A percentile compares a stretch with the other conserved stretches of the same genome.
Conservation (phyloP, 345 rosid species). For the Eucalyptus victrix region DNA sequence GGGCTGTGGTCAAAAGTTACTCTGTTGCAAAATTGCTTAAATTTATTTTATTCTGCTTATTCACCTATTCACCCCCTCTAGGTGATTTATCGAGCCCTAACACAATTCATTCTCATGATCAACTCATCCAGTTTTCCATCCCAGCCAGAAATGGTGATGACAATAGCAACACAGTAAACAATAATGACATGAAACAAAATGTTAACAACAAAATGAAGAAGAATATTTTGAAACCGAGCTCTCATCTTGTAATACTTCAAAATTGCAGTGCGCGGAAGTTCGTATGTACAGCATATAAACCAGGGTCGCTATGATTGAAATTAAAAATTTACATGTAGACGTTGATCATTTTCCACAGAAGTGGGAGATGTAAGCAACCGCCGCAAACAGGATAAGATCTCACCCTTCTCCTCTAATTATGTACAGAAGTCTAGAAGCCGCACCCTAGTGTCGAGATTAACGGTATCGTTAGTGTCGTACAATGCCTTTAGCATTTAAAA, state of each 20-base stretch:
- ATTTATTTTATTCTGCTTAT: too few species aligned
- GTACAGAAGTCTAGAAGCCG: background rate
- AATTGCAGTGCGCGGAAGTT: background rate
- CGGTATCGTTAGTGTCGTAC: background rate
- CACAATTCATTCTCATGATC: background rate
- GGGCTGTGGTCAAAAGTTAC: too few species aligned
- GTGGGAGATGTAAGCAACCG: background rate
- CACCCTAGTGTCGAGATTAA: background rate
- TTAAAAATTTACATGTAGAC: background rate
- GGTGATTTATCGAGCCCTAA: too few species aligned
- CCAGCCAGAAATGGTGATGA: background rate
- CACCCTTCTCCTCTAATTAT: background rate
- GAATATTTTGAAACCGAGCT: background rate
- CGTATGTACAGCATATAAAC: background rate
- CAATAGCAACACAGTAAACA: background rate
- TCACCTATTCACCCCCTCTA: too few species aligned
- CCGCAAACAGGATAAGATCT: background rate
- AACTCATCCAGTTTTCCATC: background rate
- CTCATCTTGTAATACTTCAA: background rate
- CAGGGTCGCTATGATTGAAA: background rate
- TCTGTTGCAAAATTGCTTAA: too few species aligned
- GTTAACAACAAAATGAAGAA: background rate
- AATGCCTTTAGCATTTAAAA: background rate
- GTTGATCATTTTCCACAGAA: background rate
- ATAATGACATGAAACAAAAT: background rate